Conservation (phyloP, 768 basidiomycete species). For the Amanita pallidorosea region DNA sequence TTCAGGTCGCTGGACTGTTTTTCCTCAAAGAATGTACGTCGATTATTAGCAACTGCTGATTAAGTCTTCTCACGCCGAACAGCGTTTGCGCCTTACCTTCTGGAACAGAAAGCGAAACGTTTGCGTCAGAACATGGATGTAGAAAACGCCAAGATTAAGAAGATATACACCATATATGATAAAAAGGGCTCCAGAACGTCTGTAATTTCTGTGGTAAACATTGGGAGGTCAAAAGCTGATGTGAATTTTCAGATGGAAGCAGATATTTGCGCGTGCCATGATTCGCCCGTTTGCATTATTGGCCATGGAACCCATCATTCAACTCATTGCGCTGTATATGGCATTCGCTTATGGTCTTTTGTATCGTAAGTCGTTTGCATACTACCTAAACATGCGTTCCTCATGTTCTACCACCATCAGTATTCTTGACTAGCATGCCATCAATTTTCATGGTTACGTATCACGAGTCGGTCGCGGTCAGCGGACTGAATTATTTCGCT, state of each 20-base stretch:
- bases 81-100: constrained; percentile 34
- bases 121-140: constrained; percentile 34
- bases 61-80: constrained; percentile 15
- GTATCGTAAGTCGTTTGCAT: constrained; percentile 32
- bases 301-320: constrained; percentile 50
- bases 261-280: constrained; percentile 41
- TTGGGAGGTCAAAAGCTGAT: background rate
- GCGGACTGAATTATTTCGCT: constrained; percentile 62
- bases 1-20: constrained; percentile 48
- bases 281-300: constrained; percentile 63
- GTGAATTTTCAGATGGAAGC: constrained; percentile 30
- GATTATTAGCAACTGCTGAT: constrained; percentile 2
- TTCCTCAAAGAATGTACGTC: constrained; percentile 49
- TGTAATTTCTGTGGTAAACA: constrained; percentile 11
- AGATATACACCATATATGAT: constrained; percentile 40
- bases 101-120: constrained; percentile 38
- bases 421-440: constrained; percentile 59
- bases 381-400: background rate
- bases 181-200: constrained; percentile 30
- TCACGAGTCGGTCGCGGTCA: constrained; percentile 41
- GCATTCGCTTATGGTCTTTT: constrained; percentile 57
- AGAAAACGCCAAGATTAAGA: constrained; percentile 28
- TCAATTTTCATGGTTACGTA: constrained; percentile 47
- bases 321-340: constrained; percentile 58
- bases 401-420: constrained; percentile 19